Percentiles rank a stretch among this genome's conserved stretches.
Evolutionary conservation across 1,139 yeast genomes (phyloP).

Genomic region (Diutina ranongensis): DNA sequence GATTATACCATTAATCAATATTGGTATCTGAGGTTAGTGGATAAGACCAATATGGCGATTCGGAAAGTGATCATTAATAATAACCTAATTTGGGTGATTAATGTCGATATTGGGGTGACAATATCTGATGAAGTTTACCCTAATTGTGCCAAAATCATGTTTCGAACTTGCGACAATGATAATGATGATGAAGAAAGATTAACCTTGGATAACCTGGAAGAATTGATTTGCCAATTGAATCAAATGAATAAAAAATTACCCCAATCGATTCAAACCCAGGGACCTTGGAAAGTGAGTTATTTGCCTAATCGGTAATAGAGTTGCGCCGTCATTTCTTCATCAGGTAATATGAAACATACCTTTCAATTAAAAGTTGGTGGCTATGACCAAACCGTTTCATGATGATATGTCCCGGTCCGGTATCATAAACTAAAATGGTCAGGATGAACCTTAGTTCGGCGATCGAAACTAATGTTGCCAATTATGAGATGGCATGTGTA

Average conservation of each 20-base stretch:
- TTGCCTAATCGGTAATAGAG: not conserved
- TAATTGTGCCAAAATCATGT: not conserved
- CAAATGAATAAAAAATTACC: not conserved
- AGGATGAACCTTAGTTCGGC: not conserved
- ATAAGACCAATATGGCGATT: constrained; percentile 1
- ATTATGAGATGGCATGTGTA: no score
- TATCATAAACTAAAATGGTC: not conserved
- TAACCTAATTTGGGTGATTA: not conserved
- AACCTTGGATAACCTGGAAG: not conserved
- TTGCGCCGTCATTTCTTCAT: not conserved
- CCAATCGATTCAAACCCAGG: not conserved
- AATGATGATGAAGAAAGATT: not conserved
- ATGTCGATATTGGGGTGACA: not conserved
- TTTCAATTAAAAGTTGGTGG: no score
- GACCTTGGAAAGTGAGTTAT: not conserved
- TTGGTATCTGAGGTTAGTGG: not conserved
- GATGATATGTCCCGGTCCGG: not conserved
- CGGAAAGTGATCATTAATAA: not conserved
- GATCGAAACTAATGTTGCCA: not conserved
- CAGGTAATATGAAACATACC: no score
- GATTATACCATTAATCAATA: not conserved
- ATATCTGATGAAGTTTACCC: not conserved
- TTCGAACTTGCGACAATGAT: not conserved
- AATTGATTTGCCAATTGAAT: not conserved
- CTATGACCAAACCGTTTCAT: not conserved